phyloP scores from a whole-genome alignment of 1,284 basidiomycete species.

The Ceratobasidium sp. region DNA sequence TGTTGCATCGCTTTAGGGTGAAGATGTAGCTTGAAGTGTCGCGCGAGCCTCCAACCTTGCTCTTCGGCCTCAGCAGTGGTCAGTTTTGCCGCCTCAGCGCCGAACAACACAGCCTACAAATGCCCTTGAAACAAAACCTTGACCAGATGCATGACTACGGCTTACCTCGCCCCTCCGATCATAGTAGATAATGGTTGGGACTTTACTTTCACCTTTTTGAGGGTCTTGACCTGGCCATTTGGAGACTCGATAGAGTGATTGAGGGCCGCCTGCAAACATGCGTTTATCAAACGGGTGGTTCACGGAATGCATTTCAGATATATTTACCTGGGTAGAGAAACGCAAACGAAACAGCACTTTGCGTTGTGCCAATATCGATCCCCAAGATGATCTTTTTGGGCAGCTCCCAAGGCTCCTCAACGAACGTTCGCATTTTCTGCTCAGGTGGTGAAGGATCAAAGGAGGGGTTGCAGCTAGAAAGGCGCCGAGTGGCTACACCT shows the following conservation, averaged over 20 bases:
- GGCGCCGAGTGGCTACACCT: no score
- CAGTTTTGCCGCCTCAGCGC: constrained; percentile 33
- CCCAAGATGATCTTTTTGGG: constrained; percentile 37
- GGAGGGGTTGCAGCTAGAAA: no score
- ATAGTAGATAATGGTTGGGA: constrained; percentile 45
- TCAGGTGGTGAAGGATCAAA: no score
- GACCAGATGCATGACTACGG: no score
- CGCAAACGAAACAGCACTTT: constrained; percentile 33
- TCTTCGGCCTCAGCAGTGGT: constrained; percentile 24
- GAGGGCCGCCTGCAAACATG: constrained; percentile 23
- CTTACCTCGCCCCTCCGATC: constrained; percentile 29
- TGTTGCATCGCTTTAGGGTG: constrained; percentile 40
- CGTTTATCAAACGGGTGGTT: background rate
- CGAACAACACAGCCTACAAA: constrained; percentile 42
- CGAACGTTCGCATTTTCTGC: constrained; percentile 33
- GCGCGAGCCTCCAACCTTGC: constrained; percentile 37
- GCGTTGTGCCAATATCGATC: constrained; percentile 45
- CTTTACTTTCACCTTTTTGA: constrained; percentile 28
- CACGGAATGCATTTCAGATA: no score
- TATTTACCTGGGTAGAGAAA: constrained; percentile 28
- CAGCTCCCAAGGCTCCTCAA: constrained; percentile 27
- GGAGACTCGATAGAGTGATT: constrained; percentile 20
- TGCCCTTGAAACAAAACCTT: background rate
- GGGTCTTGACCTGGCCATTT: constrained; percentile 40
- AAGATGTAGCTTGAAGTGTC: constrained; percentile 45